Base-by-base conservation (phyloP, 1,139 yeast species). In the Debaryomyces psychrophilus region DNA sequence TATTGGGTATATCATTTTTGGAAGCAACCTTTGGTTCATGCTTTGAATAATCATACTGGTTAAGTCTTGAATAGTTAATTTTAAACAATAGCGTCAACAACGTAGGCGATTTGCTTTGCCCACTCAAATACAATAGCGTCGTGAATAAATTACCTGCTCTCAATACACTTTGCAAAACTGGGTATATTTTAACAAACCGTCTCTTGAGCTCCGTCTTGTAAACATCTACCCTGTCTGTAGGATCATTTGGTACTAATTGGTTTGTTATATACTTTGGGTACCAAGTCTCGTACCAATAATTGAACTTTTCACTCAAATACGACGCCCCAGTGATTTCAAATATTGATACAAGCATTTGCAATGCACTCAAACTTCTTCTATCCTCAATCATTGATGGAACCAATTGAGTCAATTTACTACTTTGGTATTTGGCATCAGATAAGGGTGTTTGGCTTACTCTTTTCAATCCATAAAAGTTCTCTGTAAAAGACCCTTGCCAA, bases 401-500 rank as follows among this genome's bases (percentile, higher is more conserved):
- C 41, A 73, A 52, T 48, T 68, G 76, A 3, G 76, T 64, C 35
- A 75, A 57, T 44, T 67, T 73, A 15, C 67, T 55, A 43, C 67
- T 59, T 45, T 69, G 68, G 46, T 64, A 69, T 35, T 60, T 62
- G 8, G 45, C 35, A 29, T 60, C 56, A 9, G 74, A 60, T 36
- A 76, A 64, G 2, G 77, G 73, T 0, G 78, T 69, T 31, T 65
- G 68, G 45, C 68, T 68, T 17, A 82, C 82, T 44, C 96, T 69
- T 61, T 90, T 90, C 55, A 93, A 68, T 2, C 97, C 98, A 60
- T 93, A 92, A 61, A 92, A 93, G 62, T 88, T 88, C 62, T 92
- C 98, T 0, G 96, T 89, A 57, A 93, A 90, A 2, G 95, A 82
- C 0, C 96, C 83, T 58, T 88, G 92, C 90, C 95, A 88, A 46